Conservation (phyloP, 495 filamentous ascomycete genomes). For the Podospora australis region DNA sequence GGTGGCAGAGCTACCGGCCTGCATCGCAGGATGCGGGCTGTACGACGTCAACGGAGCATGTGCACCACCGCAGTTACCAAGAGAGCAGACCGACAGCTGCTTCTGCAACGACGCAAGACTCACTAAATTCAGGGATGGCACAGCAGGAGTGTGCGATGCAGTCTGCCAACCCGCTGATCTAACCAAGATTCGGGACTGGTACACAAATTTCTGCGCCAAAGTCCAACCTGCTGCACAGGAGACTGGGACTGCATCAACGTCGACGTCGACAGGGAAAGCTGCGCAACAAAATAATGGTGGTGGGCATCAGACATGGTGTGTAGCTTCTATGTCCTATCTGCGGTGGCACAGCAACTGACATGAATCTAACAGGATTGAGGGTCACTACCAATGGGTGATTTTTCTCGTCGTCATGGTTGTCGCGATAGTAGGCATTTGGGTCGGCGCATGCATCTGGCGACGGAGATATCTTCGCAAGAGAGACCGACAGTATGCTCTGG, state of each 20-base stretch:
- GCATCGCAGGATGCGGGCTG: constrained; percentile 42
- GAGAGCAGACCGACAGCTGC: constrained; percentile 30
- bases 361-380: constrained; percentile 34
- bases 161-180: constrained; percentile 32
- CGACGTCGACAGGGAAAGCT: constrained; percentile 17
- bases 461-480: constrained; percentile 46
- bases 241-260: constrained; percentile 17
- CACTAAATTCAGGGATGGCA: constrained; percentile 34
- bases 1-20: constrained; percentile 39
- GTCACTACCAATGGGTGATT: constrained; percentile 51
- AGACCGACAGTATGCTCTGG: constrained; percentile 45
- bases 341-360: not conserved
- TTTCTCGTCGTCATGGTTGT: constrained; percentile 49
- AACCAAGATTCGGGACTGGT: constrained; percentile 43
- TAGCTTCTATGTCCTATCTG: too few relatives aligned
- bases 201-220: constrained; percentile 36
- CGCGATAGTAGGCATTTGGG: constrained; percentile 46
- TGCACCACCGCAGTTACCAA: constrained; percentile 34
- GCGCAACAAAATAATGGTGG: constrained; percentile 16
- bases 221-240: constrained; percentile 4
- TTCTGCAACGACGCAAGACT: constrained; percentile 42
- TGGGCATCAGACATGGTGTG: too few relatives aligned
- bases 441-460: constrained; percentile 47
- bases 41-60: constrained; percentile 52
- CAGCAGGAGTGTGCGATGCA: constrained; percentile 33